Evolutionary conservation across 2,329 filamentous ascomycete species (phyloP).

Genomic region (Paecilomyces variotii): DNA sequence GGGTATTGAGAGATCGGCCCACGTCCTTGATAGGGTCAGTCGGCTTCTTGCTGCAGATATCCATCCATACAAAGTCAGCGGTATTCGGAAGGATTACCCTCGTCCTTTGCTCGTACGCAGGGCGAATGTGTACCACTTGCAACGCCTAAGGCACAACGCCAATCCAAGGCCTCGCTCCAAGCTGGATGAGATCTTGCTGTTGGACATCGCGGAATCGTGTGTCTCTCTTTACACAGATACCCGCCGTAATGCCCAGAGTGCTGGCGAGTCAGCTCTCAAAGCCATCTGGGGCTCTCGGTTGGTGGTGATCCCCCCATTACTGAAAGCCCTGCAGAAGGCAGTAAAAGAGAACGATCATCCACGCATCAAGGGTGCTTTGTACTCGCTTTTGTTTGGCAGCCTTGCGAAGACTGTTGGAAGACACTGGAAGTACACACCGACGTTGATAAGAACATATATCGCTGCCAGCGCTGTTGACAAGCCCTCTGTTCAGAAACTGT

Average conservation of each 20-base stretch:
- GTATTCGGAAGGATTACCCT: slow-evolving; percentile 84
- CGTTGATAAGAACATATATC: slow-evolving; percentile 84
- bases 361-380: slow-evolving; percentile 89
- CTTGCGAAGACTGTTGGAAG: slow-evolving; percentile 78
- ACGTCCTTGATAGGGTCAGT: slow-evolving; percentile 79
- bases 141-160: slow-evolving; percentile 89
- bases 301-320: slow-evolving; percentile 79
- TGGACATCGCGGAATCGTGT: slow-evolving; percentile 83
- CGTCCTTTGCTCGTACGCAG: slow-evolving; percentile 84
- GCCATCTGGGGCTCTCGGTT: slow-evolving; percentile 80
- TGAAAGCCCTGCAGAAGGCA: slow-evolving; percentile 69
- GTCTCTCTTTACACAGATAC: slow-evolving; percentile 93
- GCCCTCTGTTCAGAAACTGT: slow-evolving; percentile 85
- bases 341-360: slow-evolving; percentile 75
- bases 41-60: slow-evolving; percentile 80
- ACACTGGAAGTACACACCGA: slow-evolving; percentile 91
- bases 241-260: slow-evolving; percentile 83
- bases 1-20: slow-evolving; percentile 89
- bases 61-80: slow-evolving; percentile 88
- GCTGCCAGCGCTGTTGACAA: slow-evolving; percentile 85
- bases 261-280: slow-evolving; percentile 88
- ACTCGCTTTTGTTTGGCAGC: slow-evolving; percentile 81
- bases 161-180: slow-evolving; percentile 79
- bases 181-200: slow-evolving; percentile 74
- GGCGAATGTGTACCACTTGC: slow-evolving; percentile 88